A percentile compares a stretch with the other conserved stretches of the same genome.
These are phyloP conservation scores for Tuber melanosporum DNA, from an alignment of 495 filamentous ascomycete species.

Conservation along the genomic window DNA sequence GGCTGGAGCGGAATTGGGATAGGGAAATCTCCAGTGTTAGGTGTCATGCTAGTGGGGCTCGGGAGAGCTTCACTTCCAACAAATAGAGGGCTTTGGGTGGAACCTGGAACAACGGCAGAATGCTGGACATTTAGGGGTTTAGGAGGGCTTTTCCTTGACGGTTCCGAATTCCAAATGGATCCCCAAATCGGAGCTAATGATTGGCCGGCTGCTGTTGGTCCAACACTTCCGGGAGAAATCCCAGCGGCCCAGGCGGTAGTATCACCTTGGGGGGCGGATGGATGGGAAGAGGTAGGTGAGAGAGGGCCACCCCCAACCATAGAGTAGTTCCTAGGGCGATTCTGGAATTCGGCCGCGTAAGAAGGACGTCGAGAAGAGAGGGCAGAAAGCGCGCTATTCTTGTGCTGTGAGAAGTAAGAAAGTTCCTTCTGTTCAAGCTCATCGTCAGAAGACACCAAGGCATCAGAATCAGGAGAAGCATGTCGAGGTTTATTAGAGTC, in stretches of 20 bases:
- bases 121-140: slow-evolving; percentile 36
- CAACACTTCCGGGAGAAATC: slow-evolving; percentile 34
- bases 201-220: slow-evolving; percentile 20
- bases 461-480: slow-evolving; percentile 88
- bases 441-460: slow-evolving; percentile 86
- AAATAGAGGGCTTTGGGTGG: slow-evolving; percentile 42
- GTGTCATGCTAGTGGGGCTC: slow-evolving; percentile 51
- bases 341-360: slow-evolving; percentile 54
- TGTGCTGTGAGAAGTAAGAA: slow-evolving; percentile 40
- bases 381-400: slow-evolving; percentile 46
- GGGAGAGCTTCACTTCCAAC: slow-evolving; percentile 49
- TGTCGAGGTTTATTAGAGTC: slow-evolving; percentile 62
- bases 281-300: slow-evolving; percentile 69
- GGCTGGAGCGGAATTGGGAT: slow-evolving; percentile 88
- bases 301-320: slow-evolving; percentile 54
- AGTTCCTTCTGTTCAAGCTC: slow-evolving; percentile 58
- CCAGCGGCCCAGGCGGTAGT: slow-evolving; percentile 59
- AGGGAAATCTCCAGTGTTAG: slow-evolving; percentile 62
- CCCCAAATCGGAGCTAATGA: slow-evolving; percentile 40
- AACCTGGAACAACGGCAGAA: slow-evolving; percentile 37
- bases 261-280: slow-evolving; percentile 65
- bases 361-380: slow-evolving; percentile 53
- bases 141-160: slow-evolving; percentile 42
- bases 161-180: slow-evolving; percentile 41
- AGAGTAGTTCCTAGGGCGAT: slow-evolving; percentile 57